These are phyloP conservation scores for Moricandia moricandioides DNA, from an alignment of 345 rosid species.

Conservation along the genomic window DNA sequence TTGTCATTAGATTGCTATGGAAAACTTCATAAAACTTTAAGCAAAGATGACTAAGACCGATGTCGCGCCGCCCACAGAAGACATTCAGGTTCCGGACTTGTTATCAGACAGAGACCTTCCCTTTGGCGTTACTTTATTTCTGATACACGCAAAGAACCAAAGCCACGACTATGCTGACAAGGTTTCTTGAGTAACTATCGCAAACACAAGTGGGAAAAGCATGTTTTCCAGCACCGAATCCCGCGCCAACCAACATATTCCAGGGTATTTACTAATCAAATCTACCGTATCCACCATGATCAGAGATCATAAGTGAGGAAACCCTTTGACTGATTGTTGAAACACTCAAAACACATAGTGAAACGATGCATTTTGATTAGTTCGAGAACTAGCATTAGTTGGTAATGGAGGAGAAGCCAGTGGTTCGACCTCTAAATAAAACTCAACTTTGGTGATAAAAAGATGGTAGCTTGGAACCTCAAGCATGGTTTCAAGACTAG, in stretches of 20 bases:
- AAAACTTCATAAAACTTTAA: background rate
- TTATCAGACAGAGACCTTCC: background rate
- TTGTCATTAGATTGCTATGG: too few species aligned
- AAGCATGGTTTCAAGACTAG: too few species aligned
- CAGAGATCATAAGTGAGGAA: background rate
- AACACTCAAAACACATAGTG: background rate
- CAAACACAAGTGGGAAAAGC: conserved; percentile 11
- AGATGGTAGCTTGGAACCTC: too few species aligned
- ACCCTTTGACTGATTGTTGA: conserved; percentile 3
- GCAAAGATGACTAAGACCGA: conserved; percentile 8
- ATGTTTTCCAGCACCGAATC: background rate
- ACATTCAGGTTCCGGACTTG: conserved; percentile 1
- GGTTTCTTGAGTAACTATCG: background rate
- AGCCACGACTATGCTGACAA: conserved; percentile 5
- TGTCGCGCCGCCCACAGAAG: conserved; percentile 23
- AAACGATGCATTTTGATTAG: background rate
- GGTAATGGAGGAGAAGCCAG: too few species aligned
- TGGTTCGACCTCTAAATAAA: too few species aligned
- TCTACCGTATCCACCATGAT: background rate
- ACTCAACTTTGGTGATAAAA: too few species aligned
- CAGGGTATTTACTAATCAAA: too few species aligned
- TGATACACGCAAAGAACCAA: conserved; percentile 15
- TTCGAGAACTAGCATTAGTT: too few species aligned
- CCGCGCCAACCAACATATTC: background rate
- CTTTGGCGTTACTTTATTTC: conserved; percentile 10